phyloP scores from a whole-genome alignment of 345 rosid species.

The Eucalyptus cladocalyx region DNA sequence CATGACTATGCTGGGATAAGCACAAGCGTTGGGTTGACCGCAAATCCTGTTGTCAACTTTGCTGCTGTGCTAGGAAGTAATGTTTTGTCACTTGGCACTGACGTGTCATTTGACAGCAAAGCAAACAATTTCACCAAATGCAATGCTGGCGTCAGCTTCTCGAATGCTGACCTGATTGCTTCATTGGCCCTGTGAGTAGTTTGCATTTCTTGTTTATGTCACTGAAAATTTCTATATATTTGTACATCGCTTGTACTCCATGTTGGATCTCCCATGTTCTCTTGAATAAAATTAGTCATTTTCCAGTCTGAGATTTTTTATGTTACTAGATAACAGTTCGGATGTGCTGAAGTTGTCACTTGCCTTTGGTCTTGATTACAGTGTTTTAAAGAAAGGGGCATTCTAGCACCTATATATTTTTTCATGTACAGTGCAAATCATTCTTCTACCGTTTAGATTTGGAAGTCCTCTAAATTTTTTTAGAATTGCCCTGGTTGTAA shows the following conservation, averaged over 20 bases:
- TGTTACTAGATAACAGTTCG: neutral
- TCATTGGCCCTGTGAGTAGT: conserved; percentile 55
- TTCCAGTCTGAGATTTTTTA: neutral
- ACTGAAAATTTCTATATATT: neutral
- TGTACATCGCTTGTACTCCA: neutral
- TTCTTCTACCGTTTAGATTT: neutral
- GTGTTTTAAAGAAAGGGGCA: neutral
- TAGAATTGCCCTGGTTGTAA: neutral
- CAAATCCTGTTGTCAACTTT: conserved; percentile 64
- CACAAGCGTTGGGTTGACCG: conserved; percentile 66
- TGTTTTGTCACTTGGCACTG: conserved; percentile 48
- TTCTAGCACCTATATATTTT: neutral
- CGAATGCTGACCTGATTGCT: conserved; percentile 57
- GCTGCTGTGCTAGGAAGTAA: conserved; percentile 67
- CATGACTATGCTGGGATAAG: conserved; percentile 76
- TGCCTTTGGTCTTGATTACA: neutral
- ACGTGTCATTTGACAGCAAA: conserved; percentile 67
- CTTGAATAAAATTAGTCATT: neutral
- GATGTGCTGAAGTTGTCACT: neutral
- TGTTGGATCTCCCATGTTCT: neutral
- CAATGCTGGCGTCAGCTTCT: conserved; percentile 63
- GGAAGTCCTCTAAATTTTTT: neutral
- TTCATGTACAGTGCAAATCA: neutral
- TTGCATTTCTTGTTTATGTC: neutral
- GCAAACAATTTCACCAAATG: conserved; percentile 56